These are phyloP conservation scores for Boletus reticuloceps DNA, from an alignment of 768 basidiomycete genomes.

Conservation along the genomic window DNA sequence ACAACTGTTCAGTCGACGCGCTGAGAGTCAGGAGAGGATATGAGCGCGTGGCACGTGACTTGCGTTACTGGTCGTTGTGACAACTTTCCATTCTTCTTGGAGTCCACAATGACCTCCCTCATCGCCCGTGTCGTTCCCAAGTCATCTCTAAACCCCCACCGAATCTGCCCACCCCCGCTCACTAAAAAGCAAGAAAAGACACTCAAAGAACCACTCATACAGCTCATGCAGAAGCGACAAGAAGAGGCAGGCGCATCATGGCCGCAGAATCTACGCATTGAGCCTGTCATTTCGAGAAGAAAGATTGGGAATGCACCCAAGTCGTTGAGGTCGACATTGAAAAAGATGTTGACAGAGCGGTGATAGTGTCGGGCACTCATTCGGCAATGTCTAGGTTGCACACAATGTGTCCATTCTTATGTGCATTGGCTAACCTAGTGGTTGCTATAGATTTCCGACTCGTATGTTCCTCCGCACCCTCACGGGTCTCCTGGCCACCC, in stretches of 20 bases:
- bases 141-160: conserved; percentile 20
- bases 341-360: conserved; percentile 37
- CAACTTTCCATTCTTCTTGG: background rate
- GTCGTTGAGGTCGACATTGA: conserved; percentile 38
- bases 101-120: conserved; percentile 11
- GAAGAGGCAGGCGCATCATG: conserved; percentile 37
- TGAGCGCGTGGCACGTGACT: conserved; percentile 23
- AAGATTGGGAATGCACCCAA: conserved; percentile 39
- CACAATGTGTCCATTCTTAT: background rate
- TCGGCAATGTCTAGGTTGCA: conserved; percentile 3
- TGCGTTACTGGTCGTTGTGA: background rate
- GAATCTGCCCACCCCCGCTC: conserved; percentile 30
- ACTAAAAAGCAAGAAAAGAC: conserved; percentile 29
- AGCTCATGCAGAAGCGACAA: conserved; percentile 41
- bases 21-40: background rate
- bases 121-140: conserved; percentile 39
- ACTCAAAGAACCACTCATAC: conserved; percentile 37
- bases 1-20: no score
- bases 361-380: conserved; percentile 1
- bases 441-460: background rate
- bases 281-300: conserved; percentile 40
- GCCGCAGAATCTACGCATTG: conserved; percentile 51
- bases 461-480: no score
- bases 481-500: background rate
- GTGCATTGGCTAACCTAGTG: background rate